Base-by-base conservation (phyloP, 495 filamentous ascomycete species). In the Daldinia vernicosa region DNA sequence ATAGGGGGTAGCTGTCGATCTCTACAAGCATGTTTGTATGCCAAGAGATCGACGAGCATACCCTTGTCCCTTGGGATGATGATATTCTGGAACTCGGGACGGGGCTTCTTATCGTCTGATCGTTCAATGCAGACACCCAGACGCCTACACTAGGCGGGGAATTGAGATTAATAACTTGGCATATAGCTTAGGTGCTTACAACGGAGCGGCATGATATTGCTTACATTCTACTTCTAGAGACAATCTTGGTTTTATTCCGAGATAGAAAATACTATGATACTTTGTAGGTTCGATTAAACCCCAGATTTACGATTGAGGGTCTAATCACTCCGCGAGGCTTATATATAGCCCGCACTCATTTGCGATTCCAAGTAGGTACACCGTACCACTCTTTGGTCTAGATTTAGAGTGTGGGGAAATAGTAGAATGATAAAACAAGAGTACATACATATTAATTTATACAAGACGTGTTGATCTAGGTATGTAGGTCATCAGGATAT, bases 171-270 rank as follows among this genome's bases (percentile, higher is more conserved):
- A 17, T 17, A 11, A 30, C 50, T 53, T 53, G 50, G 50, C 50
- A 52, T 63, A 33, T 26, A 22, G 37, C 56, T 70, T 70, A 60
- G 50, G 61, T 70, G 60, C 67, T 65, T 65, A 70, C 35, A 24
- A 43, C 37, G 33, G 33, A 57, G 28, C 27, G 15, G 24, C 12
- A 14, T 8, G 26, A 17, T 5, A 15, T 35, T 52, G 17, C 19
- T 9, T 9, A 19, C 1, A 57, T 39, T 33, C 32, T 2, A 33
- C 8, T 33, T 33, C 9, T 33, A 33, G 7, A 8, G 9, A 32
- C 7, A 9, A 32, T 33, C 3, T 33, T 33, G 2, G 19, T 24
- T 24, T 19, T 24, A 24, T 47, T 22, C 43, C 43, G 43, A 47
- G 17, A 19, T 22, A 2, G 19, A 24, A 9, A 47, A 47, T 47